phyloP scores from a whole-genome alignment of 106 monocot species.

The Dioscorea zingiberensis region DNA sequence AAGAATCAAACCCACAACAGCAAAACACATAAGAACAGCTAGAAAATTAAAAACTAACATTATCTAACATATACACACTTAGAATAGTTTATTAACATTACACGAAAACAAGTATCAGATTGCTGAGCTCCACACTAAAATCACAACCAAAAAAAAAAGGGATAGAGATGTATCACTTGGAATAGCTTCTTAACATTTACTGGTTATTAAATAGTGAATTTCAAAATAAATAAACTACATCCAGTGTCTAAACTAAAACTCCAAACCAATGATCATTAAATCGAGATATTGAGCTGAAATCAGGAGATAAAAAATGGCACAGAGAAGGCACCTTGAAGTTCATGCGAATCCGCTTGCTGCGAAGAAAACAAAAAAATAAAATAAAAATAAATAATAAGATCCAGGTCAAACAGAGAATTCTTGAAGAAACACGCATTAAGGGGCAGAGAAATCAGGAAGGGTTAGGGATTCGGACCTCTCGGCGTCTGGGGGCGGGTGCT shows the following conservation, averaged over 20 bases:
- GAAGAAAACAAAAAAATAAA: not conserved
- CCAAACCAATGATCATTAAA: not conserved
- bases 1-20: not conserved
- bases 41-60: not conserved
- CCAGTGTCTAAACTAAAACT: not conserved
- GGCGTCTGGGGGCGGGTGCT: constrained; percentile 49
- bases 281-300: not conserved
- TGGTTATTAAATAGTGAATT: no score
- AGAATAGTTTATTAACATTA: no score
- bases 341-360: constrained; percentile 71
- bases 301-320: constrained; percentile 1
- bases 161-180: no score
- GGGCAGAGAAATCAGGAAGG: not conserved
- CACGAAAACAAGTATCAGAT: no score
- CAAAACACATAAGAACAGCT: not conserved
- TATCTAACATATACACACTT: no score
- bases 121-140: no score
- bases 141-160: no score
- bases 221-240: no score
- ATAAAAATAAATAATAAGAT: not conserved
- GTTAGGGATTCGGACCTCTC: constrained; percentile 66
- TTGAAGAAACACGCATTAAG: not conserved
- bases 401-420: not conserved
- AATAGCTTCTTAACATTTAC: no score
- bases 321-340: constrained; percentile 67